These are phyloP conservation scores for Blastocystis sp. DNA, from an alignment of 352 stramenopile species.

Conservation along the genomic window DNA sequence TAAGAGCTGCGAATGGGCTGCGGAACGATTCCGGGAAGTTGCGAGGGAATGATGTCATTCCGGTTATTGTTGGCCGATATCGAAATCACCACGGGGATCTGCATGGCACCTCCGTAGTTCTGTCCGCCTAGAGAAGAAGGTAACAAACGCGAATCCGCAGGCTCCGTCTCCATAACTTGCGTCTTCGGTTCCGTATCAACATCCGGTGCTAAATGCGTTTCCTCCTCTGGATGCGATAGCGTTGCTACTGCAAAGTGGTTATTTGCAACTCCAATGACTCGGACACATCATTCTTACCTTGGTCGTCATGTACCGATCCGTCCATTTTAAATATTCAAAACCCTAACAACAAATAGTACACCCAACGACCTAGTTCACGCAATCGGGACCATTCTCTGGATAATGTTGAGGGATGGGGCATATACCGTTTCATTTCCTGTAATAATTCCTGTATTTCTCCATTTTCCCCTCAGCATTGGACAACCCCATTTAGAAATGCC, in stretches of 20 bases:
- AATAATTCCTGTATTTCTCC: too few species aligned
- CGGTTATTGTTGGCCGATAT: neutral
- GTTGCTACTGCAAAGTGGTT: neutral
- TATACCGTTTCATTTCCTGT: too few species aligned
- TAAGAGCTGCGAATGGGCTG: neutral
- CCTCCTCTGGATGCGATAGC: neutral
- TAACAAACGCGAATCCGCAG: neutral
- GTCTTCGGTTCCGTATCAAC: neutral
- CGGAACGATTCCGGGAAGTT: slow-evolving; percentile 20
- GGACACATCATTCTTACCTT: neutral
- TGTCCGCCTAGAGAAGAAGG: neutral
- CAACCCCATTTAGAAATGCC: too few species aligned
- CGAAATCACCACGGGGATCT: slow-evolving; percentile 20
- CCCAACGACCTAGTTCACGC: too few species aligned
- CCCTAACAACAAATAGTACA: too few species aligned
- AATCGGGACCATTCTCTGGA: too few species aligned
- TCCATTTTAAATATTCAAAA: slow-evolving; percentile 42
- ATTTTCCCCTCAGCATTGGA: too few species aligned
- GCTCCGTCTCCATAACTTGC: neutral
- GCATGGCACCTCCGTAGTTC: neutral
- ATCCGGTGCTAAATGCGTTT: neutral
- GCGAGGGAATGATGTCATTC: slow-evolving; percentile 1
- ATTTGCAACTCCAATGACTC: neutral
- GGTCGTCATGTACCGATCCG: neutral
- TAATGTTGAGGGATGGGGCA: too few species aligned